Percentiles rank a stretch among this genome's conserved stretches.
Conservation (phyloP, 495 filamentous ascomycete genomes). For the Daldinia concentrica region DNA sequence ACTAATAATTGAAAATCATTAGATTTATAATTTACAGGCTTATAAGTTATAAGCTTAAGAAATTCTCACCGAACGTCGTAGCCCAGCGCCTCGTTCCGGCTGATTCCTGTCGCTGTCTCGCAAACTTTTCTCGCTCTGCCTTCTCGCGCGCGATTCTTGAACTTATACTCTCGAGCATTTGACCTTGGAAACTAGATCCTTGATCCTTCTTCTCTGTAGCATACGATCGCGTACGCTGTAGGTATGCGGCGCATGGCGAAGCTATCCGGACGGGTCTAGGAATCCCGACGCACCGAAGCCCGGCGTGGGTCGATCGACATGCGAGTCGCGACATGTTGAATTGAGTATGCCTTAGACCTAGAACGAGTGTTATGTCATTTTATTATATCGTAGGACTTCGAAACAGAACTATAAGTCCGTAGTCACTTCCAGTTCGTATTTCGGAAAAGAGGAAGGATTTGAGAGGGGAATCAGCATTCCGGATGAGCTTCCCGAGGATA, state of each 20-base stretch:
- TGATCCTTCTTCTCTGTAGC: constrained; percentile 41
- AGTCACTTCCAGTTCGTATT: neutral
- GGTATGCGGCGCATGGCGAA: constrained; percentile 24
- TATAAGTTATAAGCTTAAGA: neutral
- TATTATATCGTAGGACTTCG: neutral
- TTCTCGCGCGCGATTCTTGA: constrained; percentile 78
- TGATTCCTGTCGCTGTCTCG: constrained; percentile 62
- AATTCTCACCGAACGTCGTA: constrained; percentile 68
- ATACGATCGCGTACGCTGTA: constrained; percentile 27
- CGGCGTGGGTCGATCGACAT: constrained; percentile 28
- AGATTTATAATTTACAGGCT: constrained; percentile 8
- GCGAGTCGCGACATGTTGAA: constrained; percentile 42
- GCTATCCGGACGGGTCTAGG: constrained; percentile 22
- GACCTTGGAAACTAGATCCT: constrained; percentile 75
- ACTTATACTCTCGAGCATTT: constrained; percentile 86
- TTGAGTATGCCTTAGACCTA: constrained; percentile 1
- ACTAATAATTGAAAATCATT: constrained; percentile 46
- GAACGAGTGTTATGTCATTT: constrained; percentile 14
- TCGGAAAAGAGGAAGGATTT: neutral
- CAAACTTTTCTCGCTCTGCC: constrained; percentile 72
- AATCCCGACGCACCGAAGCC: constrained; percentile 28
- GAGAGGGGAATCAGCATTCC: neutral
- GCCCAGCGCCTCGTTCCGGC: constrained; percentile 65
- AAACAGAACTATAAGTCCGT: neutral
- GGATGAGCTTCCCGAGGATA: neutral